These are phyloP conservation scores for Eimeria sp. DNA, from an alignment of 169 alveolate species.

Conservation along the genomic window DNA sequence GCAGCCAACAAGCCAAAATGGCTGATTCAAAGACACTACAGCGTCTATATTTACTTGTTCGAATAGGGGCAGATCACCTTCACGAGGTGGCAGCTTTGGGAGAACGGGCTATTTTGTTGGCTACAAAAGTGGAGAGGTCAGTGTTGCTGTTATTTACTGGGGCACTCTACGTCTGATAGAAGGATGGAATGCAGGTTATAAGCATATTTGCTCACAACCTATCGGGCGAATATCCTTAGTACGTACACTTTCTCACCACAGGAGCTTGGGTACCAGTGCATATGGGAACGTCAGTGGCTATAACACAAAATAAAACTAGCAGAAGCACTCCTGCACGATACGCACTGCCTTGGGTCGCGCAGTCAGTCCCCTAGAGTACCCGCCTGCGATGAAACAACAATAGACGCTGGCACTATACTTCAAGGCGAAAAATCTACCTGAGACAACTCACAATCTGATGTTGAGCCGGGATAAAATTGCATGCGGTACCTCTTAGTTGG, in stretches of 20 bases:
- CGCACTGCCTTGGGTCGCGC: slow-evolving; percentile 29
- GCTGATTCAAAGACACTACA: not conserved
- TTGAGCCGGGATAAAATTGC: not conserved
- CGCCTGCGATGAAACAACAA: not conserved
- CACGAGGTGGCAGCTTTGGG: too few relatives aligned
- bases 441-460: not conserved
- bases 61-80: not conserved
- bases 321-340: not conserved
- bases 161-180: not conserved
- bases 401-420: not conserved
- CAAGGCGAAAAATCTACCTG: not conserved
- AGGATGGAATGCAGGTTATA: not conserved
- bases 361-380: not conserved
- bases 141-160: not conserved
- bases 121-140: not conserved
- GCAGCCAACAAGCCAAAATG: not conserved
- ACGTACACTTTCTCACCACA: not conserved
- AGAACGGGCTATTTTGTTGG: not conserved
- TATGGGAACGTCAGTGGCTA: not conserved
- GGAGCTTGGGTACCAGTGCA: not conserved
- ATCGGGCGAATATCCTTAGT: not conserved
- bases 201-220: not conserved
- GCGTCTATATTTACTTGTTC: too few relatives aligned
- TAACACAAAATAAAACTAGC: not conserved
- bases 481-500: too few relatives aligned